A percentile compares a stretch with the other conserved stretches of the same genome.
phyloP scores from a whole-genome alignment of 2,329 filamentous ascomycete species.

The Rhinocladiella mackenziei region DNA sequence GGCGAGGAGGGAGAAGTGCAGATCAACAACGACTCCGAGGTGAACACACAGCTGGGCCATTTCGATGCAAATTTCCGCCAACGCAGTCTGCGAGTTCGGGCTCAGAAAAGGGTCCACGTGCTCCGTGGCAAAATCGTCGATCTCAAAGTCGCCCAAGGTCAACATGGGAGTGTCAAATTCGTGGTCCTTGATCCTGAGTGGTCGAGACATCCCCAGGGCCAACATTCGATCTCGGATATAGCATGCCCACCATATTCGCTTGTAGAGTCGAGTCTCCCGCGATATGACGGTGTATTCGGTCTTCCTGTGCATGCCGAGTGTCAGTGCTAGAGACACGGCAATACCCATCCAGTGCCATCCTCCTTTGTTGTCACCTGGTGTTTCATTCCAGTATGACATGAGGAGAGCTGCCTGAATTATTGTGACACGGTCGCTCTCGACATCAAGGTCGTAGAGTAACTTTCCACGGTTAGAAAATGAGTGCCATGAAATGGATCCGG shows the following conservation, averaged over 20 bases:
- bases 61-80: too few species aligned
- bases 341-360: constrained; percentile 99
- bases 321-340: constrained; percentile 83
- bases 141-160: constrained; percentile 4
- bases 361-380: constrained; percentile 91
- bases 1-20: too few species aligned
- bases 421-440: constrained; percentile 80
- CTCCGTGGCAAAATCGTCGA: too few species aligned
- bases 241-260: constrained; percentile 94
- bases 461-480: too few species aligned
- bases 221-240: constrained; percentile 92
- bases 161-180: constrained; percentile 11
- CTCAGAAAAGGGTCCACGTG: too few species aligned
- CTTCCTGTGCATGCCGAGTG: constrained; percentile 90
- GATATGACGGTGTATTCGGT: constrained; percentile 71
- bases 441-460: constrained; percentile 91
- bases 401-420: constrained; percentile 85
- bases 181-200: constrained; percentile 85
- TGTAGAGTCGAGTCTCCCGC: constrained; percentile 76
- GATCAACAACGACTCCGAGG: too few species aligned
- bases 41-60: too few species aligned
- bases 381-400: constrained; percentile 97
- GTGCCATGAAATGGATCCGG: too few species aligned
- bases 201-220: constrained; percentile 84
- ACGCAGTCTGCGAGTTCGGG: too few species aligned